Evolutionary conservation across 192 early-diverging fungal genomes (phyloP).

Genomic region (Physocladia obscura): DNA sequence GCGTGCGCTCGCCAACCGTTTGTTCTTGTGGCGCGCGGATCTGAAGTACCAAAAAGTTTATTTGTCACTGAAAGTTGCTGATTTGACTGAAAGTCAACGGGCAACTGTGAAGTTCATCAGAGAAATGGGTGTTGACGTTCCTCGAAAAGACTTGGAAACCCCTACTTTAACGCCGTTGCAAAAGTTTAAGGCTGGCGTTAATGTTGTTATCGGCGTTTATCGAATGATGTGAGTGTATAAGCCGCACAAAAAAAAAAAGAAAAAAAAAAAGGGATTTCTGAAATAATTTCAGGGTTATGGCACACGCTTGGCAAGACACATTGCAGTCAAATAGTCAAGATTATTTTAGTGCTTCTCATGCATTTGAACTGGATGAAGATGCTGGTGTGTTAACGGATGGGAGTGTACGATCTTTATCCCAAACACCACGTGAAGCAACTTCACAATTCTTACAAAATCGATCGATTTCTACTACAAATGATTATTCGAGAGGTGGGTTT

Average conservation of each 20-base stretch:
- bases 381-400: conserved; percentile 17
- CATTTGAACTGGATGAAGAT: background rate
- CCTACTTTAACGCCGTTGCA: background rate
- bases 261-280: background rate
- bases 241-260: too few relatives aligned
- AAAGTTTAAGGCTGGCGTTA: conserved; percentile 25
- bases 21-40: conserved; percentile 44
- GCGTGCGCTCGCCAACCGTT: conserved; percentile 37
- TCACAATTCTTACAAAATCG: background rate
- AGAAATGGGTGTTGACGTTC: conserved; percentile 29
- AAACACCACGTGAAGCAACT: background rate
- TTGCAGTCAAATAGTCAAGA: conserved; percentile 25
- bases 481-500: background rate
- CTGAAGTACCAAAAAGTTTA: conserved; percentile 50
- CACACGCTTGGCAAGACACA: conserved; percentile 27
- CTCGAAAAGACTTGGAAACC: conserved; percentile 5
- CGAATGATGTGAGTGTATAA: conserved; percentile 36
- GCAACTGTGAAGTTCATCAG: conserved; percentile 26
- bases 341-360: background rate
- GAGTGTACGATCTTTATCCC: background rate
- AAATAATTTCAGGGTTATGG: conserved; percentile 20
- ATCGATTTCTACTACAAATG: background rate
- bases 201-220: conserved; percentile 32
- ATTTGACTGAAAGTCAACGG: conserved; percentile 36
- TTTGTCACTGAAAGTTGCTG: conserved; percentile 40